These are phyloP conservation scores for Fusarium sp. DNA, from an alignment of 2,329 filamentous ascomycete species.

Conservation along the genomic window DNA sequence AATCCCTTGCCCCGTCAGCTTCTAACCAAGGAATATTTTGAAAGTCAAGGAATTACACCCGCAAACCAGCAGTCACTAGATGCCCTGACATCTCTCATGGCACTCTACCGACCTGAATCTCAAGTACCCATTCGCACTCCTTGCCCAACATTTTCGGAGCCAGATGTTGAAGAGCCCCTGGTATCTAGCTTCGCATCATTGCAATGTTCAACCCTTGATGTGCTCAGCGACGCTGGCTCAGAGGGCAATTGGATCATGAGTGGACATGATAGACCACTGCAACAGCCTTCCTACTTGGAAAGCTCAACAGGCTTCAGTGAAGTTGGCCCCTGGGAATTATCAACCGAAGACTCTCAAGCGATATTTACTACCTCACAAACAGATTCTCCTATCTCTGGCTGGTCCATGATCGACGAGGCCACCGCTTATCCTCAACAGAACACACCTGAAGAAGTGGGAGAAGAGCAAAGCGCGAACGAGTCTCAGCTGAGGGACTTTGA, in stretches of 20 bases:
- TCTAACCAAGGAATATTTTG: not conserved
- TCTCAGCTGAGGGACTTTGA: constrained; percentile 10
- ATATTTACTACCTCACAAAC: not conserved
- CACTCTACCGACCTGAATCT: not conserved
- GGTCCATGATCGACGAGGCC: not conserved
- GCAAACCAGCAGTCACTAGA: constrained; percentile 13
- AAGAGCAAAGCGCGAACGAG: not conserved
- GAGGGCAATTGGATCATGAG: not conserved
- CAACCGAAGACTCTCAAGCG: not conserved
- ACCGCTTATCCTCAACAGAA: not conserved
- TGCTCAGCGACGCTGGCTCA: not conserved
- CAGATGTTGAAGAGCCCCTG: not conserved
- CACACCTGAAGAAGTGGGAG: not conserved
- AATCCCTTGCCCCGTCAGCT: not conserved
- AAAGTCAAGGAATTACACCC: not conserved
- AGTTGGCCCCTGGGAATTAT: not conserved
- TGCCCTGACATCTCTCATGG: not conserved
- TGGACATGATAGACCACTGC: not conserved
- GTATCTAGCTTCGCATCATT: not conserved
- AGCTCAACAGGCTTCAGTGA: not conserved
- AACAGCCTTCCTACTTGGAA: not conserved
- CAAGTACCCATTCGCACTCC: not conserved
- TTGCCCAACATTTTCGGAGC: not conserved
- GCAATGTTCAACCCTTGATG: not conserved
- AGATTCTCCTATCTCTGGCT: not conserved